phyloP scores from a whole-genome alignment of 768 basidiomycete species.

The Amyloporia xantha region DNA sequence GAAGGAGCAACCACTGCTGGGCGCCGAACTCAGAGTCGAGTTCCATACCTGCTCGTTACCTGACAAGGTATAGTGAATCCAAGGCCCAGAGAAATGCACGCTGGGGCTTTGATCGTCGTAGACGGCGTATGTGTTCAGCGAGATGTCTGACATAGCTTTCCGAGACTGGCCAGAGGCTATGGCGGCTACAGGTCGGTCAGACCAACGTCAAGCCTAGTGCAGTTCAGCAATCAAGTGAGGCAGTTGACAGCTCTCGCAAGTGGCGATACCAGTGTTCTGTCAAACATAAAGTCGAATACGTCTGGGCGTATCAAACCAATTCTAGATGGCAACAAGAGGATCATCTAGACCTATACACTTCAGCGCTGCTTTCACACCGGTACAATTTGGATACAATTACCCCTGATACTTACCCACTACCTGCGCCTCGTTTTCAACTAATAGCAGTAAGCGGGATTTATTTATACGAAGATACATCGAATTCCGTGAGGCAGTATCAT shows the following conservation, averaged over 20 bases:
- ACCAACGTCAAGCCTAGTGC: neutral
- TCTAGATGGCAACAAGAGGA: too few species aligned
- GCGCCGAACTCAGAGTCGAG: neutral
- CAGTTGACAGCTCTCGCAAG: neutral
- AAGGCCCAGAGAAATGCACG: neutral
- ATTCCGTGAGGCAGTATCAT: neutral
- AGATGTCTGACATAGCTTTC: neutral
- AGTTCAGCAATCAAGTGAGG: neutral
- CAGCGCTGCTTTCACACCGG: too few species aligned
- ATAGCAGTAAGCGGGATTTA: too few species aligned
- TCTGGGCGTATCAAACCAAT: too few species aligned
- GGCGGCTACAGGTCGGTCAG: neutral
- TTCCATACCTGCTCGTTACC: neutral
- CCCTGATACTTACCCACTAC: too few species aligned
- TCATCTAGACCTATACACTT: too few species aligned
- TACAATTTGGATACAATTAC: too few species aligned
- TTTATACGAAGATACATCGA: neutral
- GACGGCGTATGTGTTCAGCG: neutral
- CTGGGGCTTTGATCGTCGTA: neutral
- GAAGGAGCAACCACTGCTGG: neutral
- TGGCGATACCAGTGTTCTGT: neutral
- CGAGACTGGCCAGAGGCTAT: neutral
- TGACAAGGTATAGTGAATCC: neutral
- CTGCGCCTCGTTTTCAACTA: too few species aligned
- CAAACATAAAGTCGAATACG: neutral